Conservation (phyloP, 768 basidiomycete species). For the Pisolithus microcarpus region DNA sequence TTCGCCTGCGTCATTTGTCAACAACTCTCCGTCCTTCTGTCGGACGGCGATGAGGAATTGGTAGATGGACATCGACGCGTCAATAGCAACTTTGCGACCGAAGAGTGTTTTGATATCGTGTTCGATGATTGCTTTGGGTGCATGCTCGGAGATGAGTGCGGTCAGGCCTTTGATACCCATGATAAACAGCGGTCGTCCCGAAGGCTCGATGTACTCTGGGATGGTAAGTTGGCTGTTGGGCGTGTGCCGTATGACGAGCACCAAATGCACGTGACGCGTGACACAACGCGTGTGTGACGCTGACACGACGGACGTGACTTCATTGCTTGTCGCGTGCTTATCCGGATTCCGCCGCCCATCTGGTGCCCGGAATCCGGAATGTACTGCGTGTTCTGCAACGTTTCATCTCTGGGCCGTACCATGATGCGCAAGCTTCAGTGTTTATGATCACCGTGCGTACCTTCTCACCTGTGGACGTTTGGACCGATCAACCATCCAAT, state of each 20-base stretch:
- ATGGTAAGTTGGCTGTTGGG: neutral
- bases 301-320: neutral
- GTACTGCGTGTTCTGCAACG: no score
- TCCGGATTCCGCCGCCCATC: no score
- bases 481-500: no score
- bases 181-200: neutral
- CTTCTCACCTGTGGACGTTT: no score
- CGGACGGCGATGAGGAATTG: constrained; percentile 98
- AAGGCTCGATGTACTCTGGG: neutral
- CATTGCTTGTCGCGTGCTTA: neutral
- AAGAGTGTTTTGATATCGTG: constrained; percentile 97
- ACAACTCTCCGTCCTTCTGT: constrained; percentile 91
- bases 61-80: constrained; percentile 96
- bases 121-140: constrained; percentile 79
- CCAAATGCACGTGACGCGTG: neutral
- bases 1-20: constrained; percentile 96
- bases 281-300: neutral
- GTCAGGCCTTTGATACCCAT: constrained; percentile 98
- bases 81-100: constrained; percentile 96
- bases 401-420: no score
- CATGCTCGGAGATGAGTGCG: constrained; percentile 80
- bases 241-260: neutral
- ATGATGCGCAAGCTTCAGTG: no score
- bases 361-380: no score
- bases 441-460: no score